phyloP scores from a whole-genome alignment of 2,329 filamentous ascomycete genomes.

The Fusarium virguliforme region DNA sequence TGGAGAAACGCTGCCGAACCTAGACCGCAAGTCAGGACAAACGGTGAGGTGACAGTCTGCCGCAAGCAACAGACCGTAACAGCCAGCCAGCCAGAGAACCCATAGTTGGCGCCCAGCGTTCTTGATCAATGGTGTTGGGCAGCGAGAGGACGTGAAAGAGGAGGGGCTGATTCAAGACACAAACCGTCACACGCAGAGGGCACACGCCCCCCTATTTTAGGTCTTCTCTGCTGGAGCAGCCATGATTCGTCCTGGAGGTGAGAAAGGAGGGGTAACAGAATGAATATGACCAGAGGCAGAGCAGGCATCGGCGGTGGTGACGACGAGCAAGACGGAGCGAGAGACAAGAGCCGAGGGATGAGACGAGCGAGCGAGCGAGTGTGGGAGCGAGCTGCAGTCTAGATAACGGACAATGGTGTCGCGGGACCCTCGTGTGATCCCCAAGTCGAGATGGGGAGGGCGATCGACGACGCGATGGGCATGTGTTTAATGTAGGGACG shows the following conservation, averaged over 20 bases:
- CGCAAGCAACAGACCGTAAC: slow-evolving; percentile 17
- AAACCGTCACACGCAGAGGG: slow-evolving; percentile 44
- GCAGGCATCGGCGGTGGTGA: slow-evolving; percentile 14
- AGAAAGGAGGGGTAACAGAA: slow-evolving; percentile 25
- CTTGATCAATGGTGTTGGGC: slow-evolving; percentile 45
- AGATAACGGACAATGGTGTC: slow-evolving; percentile 34
- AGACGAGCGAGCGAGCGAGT: slow-evolving; percentile 9
- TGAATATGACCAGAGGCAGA: slow-evolving; percentile 29
- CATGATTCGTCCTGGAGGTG: slow-evolving; percentile 31
- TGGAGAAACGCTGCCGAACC: slow-evolving; percentile 12
- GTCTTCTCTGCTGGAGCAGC: slow-evolving; percentile 26
- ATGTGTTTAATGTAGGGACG: slow-evolving; percentile 44
- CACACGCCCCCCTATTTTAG: slow-evolving; percentile 42
- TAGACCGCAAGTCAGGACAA: slow-evolving; percentile 33
- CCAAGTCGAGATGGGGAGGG: slow-evolving; percentile 41
- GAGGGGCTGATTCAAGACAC: slow-evolving; percentile 49
- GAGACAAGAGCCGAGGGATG: slow-evolving; percentile 24
- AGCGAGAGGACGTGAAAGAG: slow-evolving; percentile 38
- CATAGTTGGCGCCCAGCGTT: slow-evolving; percentile 33
- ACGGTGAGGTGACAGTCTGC: slow-evolving; percentile 25
- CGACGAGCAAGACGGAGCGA: slow-evolving; percentile 5
- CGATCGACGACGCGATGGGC: slow-evolving; percentile 37
- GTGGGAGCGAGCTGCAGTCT: slow-evolving; percentile 9
- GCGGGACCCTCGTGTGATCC: slow-evolving; percentile 36
- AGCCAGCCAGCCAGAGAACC: slow-evolving; percentile 21